Evolutionary conservation across 2,329 filamentous ascomycete species (phyloP).

Genomic region (Dactylellina haptotyla): DNA sequence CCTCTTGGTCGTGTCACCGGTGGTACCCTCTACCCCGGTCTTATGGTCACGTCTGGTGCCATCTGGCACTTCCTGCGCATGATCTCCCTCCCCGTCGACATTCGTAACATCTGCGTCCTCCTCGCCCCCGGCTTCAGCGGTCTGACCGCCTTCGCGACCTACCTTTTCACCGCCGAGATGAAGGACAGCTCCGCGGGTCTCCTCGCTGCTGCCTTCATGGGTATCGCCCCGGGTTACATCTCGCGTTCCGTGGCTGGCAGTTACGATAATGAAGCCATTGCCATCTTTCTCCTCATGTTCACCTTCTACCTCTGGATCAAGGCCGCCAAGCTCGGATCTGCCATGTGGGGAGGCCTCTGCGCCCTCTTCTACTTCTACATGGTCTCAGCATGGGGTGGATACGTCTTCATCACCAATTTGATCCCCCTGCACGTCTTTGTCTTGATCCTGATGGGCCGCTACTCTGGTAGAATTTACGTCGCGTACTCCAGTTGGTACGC

Average conservation of each 20-base stretch:
- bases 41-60: conserved; percentile 98
- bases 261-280: conserved; percentile 99
- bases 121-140: conserved; percentile 95
- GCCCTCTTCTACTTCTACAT: conserved; percentile 99
- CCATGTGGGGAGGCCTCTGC: conserved; percentile 93
- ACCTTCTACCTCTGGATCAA: conserved; percentile 99
- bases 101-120: conserved; percentile 97
- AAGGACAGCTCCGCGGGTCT: conserved; percentile 93
- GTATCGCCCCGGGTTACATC: conserved; percentile 96
- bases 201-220: conserved; percentile 94
- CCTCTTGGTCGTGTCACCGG: conserved; percentile 97
- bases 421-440: conserved; percentile 94
- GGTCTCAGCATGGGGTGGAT: conserved; percentile 99
- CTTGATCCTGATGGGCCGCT: conserved; percentile 94
- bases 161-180: conserved; percentile 97
- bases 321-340: conserved; percentile 93
- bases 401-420: conserved; percentile 98
- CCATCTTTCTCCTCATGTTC: conserved; percentile 97
- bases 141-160: conserved; percentile 89
- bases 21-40: conserved; percentile 95
- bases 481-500: conserved; percentile 99
- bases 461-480: conserved; percentile 92
- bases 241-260: conserved; percentile 96
- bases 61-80: conserved; percentile 95
- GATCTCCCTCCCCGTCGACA: conserved; percentile 91